phyloP scores from a whole-genome alignment of 345 rosid species.

The Eucalyptus pauciflora region DNA sequence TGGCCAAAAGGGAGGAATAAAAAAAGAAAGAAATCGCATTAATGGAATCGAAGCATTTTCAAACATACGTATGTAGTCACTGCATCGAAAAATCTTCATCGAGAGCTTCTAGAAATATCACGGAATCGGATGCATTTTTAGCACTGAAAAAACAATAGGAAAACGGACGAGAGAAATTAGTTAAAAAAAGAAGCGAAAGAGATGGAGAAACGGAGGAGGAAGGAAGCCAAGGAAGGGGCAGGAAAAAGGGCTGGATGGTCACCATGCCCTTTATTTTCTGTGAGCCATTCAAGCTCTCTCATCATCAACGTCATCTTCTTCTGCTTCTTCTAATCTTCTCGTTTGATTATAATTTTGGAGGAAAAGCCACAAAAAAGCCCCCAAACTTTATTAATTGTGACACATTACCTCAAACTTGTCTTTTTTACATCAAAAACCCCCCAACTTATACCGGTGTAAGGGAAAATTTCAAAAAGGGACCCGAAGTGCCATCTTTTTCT shows the following conservation, averaged over 20 bases:
- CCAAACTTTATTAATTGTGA: too few relatives aligned
- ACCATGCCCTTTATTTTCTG: constrained; percentile 75
- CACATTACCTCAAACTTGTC: too few relatives aligned
- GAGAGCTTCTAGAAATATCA: not conserved
- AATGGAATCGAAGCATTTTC: not conserved
- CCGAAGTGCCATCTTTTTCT: too few relatives aligned
- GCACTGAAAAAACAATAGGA: not conserved
- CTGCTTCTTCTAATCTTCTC: not conserved
- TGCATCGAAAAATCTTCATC: not conserved
- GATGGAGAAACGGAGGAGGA: constrained; percentile 11
- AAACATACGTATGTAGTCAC: too few relatives aligned
- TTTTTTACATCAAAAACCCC: too few relatives aligned
- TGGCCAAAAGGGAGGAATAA: not conserved
- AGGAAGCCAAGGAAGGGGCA: constrained; percentile 15
- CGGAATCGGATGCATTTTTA: not conserved
- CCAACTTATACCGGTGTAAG: too few relatives aligned
- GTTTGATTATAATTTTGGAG: not conserved
- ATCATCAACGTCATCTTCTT: not conserved
- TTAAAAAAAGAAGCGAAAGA: not conserved
- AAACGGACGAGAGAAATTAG: not conserved
- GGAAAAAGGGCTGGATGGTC: constrained; percentile 45
- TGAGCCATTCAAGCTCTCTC: constrained; percentile 1
- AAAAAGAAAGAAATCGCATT: not conserved
- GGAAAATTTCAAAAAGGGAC: too few relatives aligned
- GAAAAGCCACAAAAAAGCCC: too few relatives aligned